A percentile compares a stretch with the other conserved stretches of the same genome.
phyloP scores from a whole-genome alignment of 2,329 filamentous ascomycete species.

The Aspergillus unguis region DNA sequence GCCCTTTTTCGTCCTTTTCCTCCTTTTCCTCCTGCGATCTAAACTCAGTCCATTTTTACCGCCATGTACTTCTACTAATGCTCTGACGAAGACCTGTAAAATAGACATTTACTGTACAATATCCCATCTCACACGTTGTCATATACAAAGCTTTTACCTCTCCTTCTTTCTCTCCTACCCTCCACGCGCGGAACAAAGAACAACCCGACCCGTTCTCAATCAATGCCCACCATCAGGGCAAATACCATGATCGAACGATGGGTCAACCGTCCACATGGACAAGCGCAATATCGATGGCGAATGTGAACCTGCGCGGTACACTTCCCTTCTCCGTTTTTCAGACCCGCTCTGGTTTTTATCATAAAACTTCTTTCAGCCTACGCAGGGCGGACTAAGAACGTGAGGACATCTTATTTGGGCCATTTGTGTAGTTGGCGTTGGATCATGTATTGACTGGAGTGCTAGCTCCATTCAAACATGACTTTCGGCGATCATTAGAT shows the following conservation, averaged over 20 bases:
- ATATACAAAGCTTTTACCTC: background rate
- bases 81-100: constrained; percentile 16
- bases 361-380: constrained; percentile 39
- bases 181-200: constrained; percentile 34
- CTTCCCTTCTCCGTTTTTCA: constrained; percentile 50
- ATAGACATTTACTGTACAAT: constrained; percentile 23
- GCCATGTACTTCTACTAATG: constrained; percentile 18
- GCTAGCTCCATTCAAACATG: no score
- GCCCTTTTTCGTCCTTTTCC: background rate
- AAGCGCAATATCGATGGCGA: constrained; percentile 50
- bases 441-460: no score
- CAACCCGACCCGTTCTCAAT: constrained; percentile 51
- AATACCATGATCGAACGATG: constrained; percentile 49
- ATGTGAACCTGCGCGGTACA: constrained; percentile 31
- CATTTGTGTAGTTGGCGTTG: no score
- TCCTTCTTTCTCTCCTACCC: constrained; percentile 4
- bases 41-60: background rate
- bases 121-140: constrained; percentile 8
- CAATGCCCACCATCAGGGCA: constrained; percentile 16
- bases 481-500: no score
- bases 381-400: constrained; percentile 57
- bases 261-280: constrained; percentile 34
- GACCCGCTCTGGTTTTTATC: constrained; percentile 47
- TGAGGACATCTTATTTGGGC: constrained; percentile 43
- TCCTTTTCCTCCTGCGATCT: background rate